Evolutionary conservation across 2,329 filamentous ascomycete genomes (phyloP), one percentile per base, ranked within the genome.

Genomic region (Aspergillus puulaauensis): DNA sequence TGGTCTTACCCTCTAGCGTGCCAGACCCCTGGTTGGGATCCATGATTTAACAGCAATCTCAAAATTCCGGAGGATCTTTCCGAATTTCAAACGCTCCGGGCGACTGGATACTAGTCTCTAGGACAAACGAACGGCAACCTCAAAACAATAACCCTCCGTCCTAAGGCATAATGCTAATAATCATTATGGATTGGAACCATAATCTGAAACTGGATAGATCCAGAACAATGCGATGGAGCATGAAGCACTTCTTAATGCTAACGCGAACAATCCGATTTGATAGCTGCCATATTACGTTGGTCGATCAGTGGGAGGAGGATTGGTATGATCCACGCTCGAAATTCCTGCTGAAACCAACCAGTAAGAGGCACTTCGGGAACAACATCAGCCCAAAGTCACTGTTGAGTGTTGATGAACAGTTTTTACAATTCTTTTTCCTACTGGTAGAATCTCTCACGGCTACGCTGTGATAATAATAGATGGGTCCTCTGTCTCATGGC

Each of bases 291-390:
- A 53, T 46, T 39, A 53, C 40, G 17, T 43, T 24, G 43, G 52
- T 33, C 43, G 52, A 54, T 47, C 52, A 53, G 27, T 52, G 49
- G 41, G 31, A 53, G 39, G 35, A 51, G 50, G 40, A 53, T 53
- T 53, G 6, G 19, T 40, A 47, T 54, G 19, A 19, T 23, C 15
- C 50, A 21, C 15, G n/a, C 12, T 43, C 23, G 37, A 23, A 27
- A 48, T 31, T 31, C 27, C 9, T 31, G 27, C 27, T 31, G 27
- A 31, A 9, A 31, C 8, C 27, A 11, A 31, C 27, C 27, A 31
- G 27, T 31, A 31, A 31, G 27, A 31, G 9, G 24, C 23, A 14
- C n/a, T n/a, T 31, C 14, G 44, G n/a, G 4, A n/a, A 24, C 21
- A 45, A 24, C 11, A n/a, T 15, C 19, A 27, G 14, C 35, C 43